Percentiles rank a stretch among this genome's conserved stretches.
Conservation (phyloP, 2,329 filamentous ascomycete species). For the Botrytis fragariae region DNA sequence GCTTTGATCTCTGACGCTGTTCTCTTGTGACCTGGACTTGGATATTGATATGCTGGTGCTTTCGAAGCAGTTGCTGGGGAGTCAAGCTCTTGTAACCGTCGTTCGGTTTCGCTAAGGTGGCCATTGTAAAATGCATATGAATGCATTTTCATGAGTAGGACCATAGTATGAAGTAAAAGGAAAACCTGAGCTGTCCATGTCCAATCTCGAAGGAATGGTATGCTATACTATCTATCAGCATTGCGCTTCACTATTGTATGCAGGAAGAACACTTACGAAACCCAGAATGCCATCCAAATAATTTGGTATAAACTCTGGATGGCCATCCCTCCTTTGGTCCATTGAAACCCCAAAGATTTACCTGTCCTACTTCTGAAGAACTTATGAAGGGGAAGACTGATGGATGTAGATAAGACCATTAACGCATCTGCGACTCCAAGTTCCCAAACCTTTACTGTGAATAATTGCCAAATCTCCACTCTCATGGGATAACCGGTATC, state of each 20-base stretch:
- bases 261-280: constrained; percentile 49
- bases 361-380: constrained; percentile 55
- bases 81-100: constrained; percentile 77
- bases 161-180: constrained; percentile 84
- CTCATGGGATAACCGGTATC: constrained; percentile 86
- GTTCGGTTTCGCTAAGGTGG: constrained; percentile 83
- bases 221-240: constrained; percentile 41
- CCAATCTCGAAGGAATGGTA: constrained; percentile 85
- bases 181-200: constrained; percentile 98
- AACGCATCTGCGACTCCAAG: constrained; percentile 76
- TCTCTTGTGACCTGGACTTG: constrained; percentile 39
- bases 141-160: constrained; percentile 98
- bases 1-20: constrained; percentile 27
- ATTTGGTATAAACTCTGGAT: constrained; percentile 81
- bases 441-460: constrained; percentile 86
- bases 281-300: constrained; percentile 79
- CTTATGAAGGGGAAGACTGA: constrained; percentile 72
- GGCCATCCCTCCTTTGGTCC: constrained; percentile 74
- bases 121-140: constrained; percentile 98
- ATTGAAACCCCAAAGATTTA: constrained; percentile 58
- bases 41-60: constrained; percentile 74
- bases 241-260: not conserved
- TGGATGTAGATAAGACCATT: constrained; percentile 75
- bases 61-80: constrained; percentile 67
- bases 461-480: constrained; percentile 82